Percentiles rank a stretch among this genome's conserved stretches.
Evolutionary conservation across 1,284 basidiomycete genomes (phyloP).

Genomic region (Volvariella surrecta): DNA sequence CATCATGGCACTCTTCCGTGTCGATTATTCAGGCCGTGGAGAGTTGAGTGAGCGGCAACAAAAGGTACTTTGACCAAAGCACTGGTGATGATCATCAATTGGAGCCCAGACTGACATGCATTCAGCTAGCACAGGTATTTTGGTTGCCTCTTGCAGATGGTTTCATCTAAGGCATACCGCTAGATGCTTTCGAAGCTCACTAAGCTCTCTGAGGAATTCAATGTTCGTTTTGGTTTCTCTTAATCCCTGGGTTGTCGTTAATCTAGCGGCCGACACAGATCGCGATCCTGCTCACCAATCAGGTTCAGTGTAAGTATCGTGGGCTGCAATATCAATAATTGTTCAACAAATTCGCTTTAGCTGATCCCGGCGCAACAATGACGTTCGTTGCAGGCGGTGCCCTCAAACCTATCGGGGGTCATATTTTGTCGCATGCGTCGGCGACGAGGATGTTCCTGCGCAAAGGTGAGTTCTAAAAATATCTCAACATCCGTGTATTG

Average conservation of each 20-base stretch:
- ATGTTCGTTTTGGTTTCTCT: conserved; percentile 33
- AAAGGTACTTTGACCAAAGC: conserved; percentile 41
- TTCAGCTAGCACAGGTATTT: conserved; percentile 56
- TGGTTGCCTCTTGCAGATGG: neutral
- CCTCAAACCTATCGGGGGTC: conserved; percentile 82
- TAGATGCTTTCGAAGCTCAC: conserved; percentile 87
- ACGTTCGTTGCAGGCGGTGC: conserved; percentile 89
- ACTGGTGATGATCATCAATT: too few relatives aligned
- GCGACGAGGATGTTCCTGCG: conserved; percentile 78
- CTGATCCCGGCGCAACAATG: conserved; percentile 90
- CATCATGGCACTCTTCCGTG: conserved; percentile 92
- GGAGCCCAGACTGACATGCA: neutral
- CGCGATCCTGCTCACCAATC: conserved; percentile 83
- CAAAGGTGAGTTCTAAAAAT: conserved; percentile 51
- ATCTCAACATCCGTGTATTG: neutral
- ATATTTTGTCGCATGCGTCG: conserved; percentile 82
- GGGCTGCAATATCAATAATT: neutral
- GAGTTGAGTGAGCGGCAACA: conserved; percentile 91
- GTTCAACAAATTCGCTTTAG: conserved; percentile 26
- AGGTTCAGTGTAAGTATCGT: conserved; percentile 67
- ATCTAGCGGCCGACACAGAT: conserved; percentile 47
- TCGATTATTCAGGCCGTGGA: conserved; percentile 87
- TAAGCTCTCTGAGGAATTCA: conserved; percentile 88
- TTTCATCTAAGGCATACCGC: too few relatives aligned
- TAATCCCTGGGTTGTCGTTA: conserved; percentile 6